A percentile compares a stretch with the other conserved stretches of the same genome.
These are phyloP conservation scores for Theobroma grandiflorum DNA, from an alignment of 441 rosid genomes.

Conservation along the genomic window DNA sequence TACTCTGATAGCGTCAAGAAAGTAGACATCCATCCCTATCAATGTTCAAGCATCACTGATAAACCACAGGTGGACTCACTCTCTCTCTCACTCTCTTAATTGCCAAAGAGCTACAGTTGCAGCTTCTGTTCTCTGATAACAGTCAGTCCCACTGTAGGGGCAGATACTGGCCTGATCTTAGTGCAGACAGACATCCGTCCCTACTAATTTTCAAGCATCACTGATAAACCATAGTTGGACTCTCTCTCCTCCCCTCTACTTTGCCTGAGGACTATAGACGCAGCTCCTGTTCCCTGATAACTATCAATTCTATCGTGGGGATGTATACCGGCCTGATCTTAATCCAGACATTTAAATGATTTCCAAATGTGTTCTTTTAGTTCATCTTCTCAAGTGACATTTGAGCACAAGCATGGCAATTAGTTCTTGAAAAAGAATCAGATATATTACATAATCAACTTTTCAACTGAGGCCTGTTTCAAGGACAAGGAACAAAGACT, in stretches of 20 bases:
- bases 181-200: no score
- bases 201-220: not conserved
- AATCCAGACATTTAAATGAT: not conserved
- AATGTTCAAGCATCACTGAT: no score
- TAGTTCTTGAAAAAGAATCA: not conserved
- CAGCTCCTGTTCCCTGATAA: not conserved
- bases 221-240: not conserved
- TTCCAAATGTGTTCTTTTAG: not conserved
- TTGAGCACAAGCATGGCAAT: not conserved
- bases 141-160: no score
- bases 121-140: no score
- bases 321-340: not conserved
- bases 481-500: constrained; percentile 1
- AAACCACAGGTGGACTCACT: no score
- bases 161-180: no score
- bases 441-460: not conserved
- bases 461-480: not conserved
- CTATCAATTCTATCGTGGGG: no score
- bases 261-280: not conserved
- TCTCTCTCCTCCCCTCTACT: not conserved
- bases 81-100: no score
- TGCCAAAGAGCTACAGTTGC: no score
- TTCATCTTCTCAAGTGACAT: not conserved
- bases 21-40: no score
- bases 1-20: no score